Percentiles rank a stretch among this genome's conserved stretches.
Evolutionary conservation across 768 basidiomycete species (phyloP).

Genomic region (Scleroderma citrinum): DNA sequence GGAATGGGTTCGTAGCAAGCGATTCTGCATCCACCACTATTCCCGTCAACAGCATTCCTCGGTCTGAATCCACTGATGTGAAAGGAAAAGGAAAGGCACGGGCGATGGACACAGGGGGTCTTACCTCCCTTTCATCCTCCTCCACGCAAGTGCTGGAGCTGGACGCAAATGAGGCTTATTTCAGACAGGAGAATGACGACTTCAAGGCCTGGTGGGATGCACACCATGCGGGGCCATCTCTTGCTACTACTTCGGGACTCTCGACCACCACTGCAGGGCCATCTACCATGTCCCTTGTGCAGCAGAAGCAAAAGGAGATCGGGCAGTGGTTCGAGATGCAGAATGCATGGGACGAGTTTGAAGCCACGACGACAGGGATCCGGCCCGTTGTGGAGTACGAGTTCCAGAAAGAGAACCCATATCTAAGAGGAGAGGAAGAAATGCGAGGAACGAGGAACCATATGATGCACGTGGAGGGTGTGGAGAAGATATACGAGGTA

Average conservation of each 20-base stretch:
- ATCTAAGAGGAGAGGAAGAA: slow-evolving; percentile 53
- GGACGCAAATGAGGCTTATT: slow-evolving; percentile 61
- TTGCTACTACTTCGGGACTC: neutral
- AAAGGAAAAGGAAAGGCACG: slow-evolving; percentile 62
- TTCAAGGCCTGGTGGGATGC: slow-evolving; percentile 56
- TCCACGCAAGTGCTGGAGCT: slow-evolving; percentile 8
- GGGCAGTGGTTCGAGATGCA: slow-evolving; percentile 63
- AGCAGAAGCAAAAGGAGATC: neutral
- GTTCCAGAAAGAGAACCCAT: slow-evolving; percentile 78
- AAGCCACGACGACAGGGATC: slow-evolving; percentile 65
- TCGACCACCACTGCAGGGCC: neutral
- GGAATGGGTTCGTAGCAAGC: slow-evolving; percentile 67
- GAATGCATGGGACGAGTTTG: slow-evolving; percentile 75
- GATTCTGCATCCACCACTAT: slow-evolving; percentile 17
- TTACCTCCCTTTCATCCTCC: neutral
- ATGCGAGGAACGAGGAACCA: slow-evolving; percentile 41
- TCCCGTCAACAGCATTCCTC: neutral
- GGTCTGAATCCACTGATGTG: slow-evolving; percentile 27
- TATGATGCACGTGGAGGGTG: slow-evolving; percentile 26
- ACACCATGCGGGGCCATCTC: slow-evolving; percentile 23
- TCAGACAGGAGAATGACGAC: slow-evolving; percentile 65
- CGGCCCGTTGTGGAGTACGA: slow-evolving; percentile 51
- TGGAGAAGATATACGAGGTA: slow-evolving; percentile 35
- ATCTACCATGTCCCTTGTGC: neutral
- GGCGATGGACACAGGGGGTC: slow-evolving; percentile 16